These are phyloP conservation scores for Leishmania mexicana DNA, from an alignment of 208 protist species.

Conservation along the genomic window DNA sequence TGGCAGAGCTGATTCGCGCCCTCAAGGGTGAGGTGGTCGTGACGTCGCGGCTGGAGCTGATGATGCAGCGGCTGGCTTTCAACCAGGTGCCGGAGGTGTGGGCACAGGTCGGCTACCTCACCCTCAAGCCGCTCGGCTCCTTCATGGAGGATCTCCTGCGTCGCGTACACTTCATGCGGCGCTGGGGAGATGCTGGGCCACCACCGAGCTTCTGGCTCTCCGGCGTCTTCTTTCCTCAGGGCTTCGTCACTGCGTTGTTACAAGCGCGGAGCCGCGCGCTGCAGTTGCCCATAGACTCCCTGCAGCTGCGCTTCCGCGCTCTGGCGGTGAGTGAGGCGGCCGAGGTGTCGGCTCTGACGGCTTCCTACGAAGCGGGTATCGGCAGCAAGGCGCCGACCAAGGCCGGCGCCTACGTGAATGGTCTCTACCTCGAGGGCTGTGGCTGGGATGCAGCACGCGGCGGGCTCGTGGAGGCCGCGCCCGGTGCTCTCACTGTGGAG, in stretches of 20 bases:
- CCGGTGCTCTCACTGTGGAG: constrained; percentile 80
- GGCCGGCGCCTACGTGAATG: constrained; percentile 91
- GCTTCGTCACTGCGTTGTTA: constrained; percentile 90
- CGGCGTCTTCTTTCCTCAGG: constrained; percentile 98
- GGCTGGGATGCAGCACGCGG: constrained; percentile 57
- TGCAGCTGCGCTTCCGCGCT: constrained; percentile 74
- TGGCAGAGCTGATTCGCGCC: constrained; percentile 74
- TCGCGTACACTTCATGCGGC: constrained; percentile 90
- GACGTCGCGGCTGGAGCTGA: constrained; percentile 71
- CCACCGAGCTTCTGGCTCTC: constrained; percentile 95
- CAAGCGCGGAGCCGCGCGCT: constrained; percentile 87
- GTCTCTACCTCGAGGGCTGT: constrained; percentile 91
- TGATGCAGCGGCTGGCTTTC: constrained; percentile 76
- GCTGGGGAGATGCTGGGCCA: constrained; percentile 89
- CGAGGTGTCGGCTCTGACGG: constrained; percentile 21
- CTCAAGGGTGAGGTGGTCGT: constrained; percentile 92
- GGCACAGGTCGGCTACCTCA: constrained; percentile 92
- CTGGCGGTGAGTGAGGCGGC: constrained; percentile 32
- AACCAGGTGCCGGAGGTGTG: constrained; percentile 93
- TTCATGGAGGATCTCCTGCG: constrained; percentile 94
- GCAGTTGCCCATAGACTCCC: constrained; percentile 87
- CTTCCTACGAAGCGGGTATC: constrained; percentile 27
- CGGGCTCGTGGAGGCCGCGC: constrained; percentile 74
- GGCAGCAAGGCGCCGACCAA: constrained; percentile 34
- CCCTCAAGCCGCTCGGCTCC: constrained; percentile 93